phyloP scores from a whole-genome alignment of 257 asterid species.

The Solanum piurae region DNA sequence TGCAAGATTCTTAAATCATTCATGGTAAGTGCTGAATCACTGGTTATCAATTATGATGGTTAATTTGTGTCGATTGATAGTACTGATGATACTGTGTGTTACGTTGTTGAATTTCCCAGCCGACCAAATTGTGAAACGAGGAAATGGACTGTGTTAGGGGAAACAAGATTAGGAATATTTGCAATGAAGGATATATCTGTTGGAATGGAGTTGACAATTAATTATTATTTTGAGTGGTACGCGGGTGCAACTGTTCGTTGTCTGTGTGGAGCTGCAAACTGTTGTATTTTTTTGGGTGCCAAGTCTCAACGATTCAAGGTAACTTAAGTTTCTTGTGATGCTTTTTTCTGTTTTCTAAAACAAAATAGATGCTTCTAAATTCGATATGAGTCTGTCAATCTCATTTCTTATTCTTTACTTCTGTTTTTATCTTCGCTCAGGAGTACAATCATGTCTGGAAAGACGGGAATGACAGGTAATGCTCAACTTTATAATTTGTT shows the following conservation, averaged over 20 bases:
- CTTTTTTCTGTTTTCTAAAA: background rate
- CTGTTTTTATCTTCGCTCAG: slow-evolving; percentile 17
- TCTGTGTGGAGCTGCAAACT: slow-evolving; percentile 82
- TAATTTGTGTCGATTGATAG: background rate
- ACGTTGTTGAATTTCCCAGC: slow-evolving; percentile 33
- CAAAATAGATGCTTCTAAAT: background rate
- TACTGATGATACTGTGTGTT: background rate
- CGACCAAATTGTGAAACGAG: slow-evolving; percentile 94
- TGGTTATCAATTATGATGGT: background rate
- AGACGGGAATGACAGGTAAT: slow-evolving; percentile 81
- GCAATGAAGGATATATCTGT: slow-evolving; percentile 53
- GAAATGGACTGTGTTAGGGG: slow-evolving; percentile 92
- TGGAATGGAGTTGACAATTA: slow-evolving; percentile 72
- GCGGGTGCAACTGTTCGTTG: slow-evolving; percentile 93
- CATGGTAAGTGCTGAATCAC: slow-evolving; percentile 52
- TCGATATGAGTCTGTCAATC: background rate
- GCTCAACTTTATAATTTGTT: slow-evolving; percentile 3
- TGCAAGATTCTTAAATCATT: slow-evolving; percentile 88
- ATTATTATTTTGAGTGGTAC: slow-evolving; percentile 92
- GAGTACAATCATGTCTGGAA: slow-evolving; percentile 83
- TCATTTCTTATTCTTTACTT: background rate
- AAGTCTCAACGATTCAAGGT: slow-evolving; percentile 98
- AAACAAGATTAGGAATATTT: slow-evolving; percentile 84
- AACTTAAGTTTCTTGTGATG: background rate
- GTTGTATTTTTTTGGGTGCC: slow-evolving; percentile 91